Base-by-base conservation (phyloP, 371 early-diverging fungal species). In the Coemansia sp. region DNA sequence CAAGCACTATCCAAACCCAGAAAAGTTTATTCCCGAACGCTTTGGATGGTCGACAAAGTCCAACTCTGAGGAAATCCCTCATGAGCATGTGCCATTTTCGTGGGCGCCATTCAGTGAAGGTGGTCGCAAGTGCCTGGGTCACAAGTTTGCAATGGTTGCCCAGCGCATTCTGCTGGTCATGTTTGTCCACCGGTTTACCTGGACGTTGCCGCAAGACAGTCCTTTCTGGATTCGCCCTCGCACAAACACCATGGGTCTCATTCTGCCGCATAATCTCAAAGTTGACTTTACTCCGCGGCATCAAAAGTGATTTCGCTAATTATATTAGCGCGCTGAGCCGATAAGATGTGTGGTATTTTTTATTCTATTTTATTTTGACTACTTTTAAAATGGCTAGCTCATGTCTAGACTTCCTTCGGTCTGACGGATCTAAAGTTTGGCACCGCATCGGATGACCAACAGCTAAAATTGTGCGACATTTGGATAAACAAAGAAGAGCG, bases 71-170 rank as follows among this genome's bases (percentile, higher is more conserved):
- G 42, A 39, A 29, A 26, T 14, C 66, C 59, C 66, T 18, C 54
- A 60, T 42, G 45, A 60, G 6, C 51, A 48, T 5, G 47, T 59
- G 5, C 72, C 68, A 7, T 82, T 76, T 14, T 70, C 80, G 6
- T 86, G 81, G 81, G 51, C 83, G 11, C 85, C 87, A 26, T 86
- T 86, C 61, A 77, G 82, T 61, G 70, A 77, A 37, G 87, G 86
- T 7, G 54, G 78, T 4, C 80, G 86, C 45, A 80, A 83, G 64
- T 87, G 88, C 53, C 75, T 85, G 50, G 88, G 85, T 31, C 80
- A 82, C 78, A 82, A 85, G 48, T 87, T 88, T 60, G 82, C 84
- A 3, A 68, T 87, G 59, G 66, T 81, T 8, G 84, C 84, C 34
- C 86, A 85, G 71, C 79, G 84, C n/a, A 71, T 85, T 7, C 27